A percentile compares a stretch with the other conserved stretches of the same genome.
These are phyloP conservation scores for Cyberlindnera subsufficiens DNA, from an alignment of 805 yeast genomes.

Conservation along the genomic window DNA sequence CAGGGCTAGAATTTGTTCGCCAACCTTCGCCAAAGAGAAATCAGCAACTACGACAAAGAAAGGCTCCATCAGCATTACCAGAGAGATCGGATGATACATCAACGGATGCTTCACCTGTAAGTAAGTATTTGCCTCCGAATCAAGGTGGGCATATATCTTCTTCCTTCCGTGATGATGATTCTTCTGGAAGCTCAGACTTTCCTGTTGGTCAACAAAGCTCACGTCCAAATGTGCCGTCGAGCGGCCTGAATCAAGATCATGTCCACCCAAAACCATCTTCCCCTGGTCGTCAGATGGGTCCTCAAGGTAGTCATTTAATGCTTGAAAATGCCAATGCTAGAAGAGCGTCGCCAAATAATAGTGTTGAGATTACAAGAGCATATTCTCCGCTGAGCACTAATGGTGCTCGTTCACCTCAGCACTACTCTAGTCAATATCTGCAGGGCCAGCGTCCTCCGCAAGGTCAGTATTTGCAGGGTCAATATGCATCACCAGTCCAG, in stretches of 20 bases:
- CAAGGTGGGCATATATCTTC: no score
- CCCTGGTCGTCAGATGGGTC: no score
- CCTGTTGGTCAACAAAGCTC: no score
- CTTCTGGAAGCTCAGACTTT: no score
- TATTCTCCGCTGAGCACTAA: slow-evolving; percentile 11
- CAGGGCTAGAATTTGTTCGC: not conserved
- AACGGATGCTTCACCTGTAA: slow-evolving; percentile 2
- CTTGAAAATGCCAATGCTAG: not conserved
- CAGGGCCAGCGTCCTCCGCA: slow-evolving; percentile 2
- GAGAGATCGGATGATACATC: not conserved
- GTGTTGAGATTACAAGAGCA: slow-evolving; percentile 6
- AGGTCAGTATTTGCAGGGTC: slow-evolving; percentile 1
- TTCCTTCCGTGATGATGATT: no score
- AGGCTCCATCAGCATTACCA: slow-evolving; percentile 6
- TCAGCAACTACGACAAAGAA: slow-evolving; percentile 5
- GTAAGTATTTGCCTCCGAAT: not conserved
- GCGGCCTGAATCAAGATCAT: no score
- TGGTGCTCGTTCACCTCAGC: slow-evolving; percentile 3
- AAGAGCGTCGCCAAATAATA: slow-evolving; percentile 6
- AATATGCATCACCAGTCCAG: slow-evolving; percentile 1
- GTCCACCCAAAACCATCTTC: no score
- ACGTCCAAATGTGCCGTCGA: no score
- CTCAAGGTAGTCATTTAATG: no score
- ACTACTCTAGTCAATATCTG: not conserved
- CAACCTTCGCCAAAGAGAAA: slow-evolving; percentile 1